Evolutionary conservation across 2,329 filamentous ascomycete species (phyloP), one percentile per base, ranked within the genome.

Genomic region (Paecilomyces variotii): DNA sequence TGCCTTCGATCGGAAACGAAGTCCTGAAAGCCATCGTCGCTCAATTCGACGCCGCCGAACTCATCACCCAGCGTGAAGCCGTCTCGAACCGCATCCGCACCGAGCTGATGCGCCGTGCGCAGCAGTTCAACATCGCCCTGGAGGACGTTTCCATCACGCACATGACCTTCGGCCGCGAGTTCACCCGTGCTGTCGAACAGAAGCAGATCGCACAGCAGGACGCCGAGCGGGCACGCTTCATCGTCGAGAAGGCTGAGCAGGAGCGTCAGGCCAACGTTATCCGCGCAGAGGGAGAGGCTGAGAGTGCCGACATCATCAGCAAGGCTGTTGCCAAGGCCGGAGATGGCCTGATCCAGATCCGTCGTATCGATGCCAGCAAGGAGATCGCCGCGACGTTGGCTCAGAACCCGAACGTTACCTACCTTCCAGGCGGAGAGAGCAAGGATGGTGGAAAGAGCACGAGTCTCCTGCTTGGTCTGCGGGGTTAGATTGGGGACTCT

Each of bases 141-240:
- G 94, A 99, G 79, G 94, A 99, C 72, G 94, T 99, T 61, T 96
- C 91, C 72, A 99, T 99, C 78, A 99, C 94, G 62, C 94, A 99
- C 84, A 99, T 99, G 94, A 99, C 94, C 56, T 99, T 99, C 74
- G 94, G 94, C 68, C 93, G 93, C 77, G 94, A 99, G 79, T 99
- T 99, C 83, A 99, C 94, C 61, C 90, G 90, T 77, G 94, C 94
- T 64, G 94, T 99, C 70, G 94, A 99, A 81, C 94, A 99, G 85
- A 99, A 99, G 87, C 94, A 99, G 83, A 99, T 99, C 76, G 94
- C 94, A 58, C 94, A 99, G 80, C 94, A 99, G 79, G 94, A 99
- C 73, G 94, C 94, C 63, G 94, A 99, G 83, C 86, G 94, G 65
- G 94, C 94, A 54, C 86, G 94, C 65, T 99, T 99, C 82, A 95